phyloP scores from a whole-genome alignment of 768 basidiomycete genomes.

The Amanita thiersii region DNA sequence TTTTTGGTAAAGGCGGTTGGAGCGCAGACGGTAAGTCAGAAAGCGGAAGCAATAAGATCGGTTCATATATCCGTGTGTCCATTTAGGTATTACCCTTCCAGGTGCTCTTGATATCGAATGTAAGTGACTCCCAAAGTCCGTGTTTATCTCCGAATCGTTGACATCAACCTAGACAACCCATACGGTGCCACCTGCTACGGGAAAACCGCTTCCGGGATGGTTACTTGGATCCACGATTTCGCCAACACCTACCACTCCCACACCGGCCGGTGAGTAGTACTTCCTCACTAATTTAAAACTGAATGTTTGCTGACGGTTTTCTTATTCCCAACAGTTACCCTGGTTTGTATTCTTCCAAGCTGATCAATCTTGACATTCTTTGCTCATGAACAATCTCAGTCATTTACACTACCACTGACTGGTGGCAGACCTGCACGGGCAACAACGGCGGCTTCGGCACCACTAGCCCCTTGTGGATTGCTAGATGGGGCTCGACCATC shows the following conservation, averaged over 20 bases:
- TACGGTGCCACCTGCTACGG: constrained; percentile 47
- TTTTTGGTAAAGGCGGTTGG: constrained; percentile 43
- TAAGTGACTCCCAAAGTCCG: constrained; percentile 17
- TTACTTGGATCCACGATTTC: constrained; percentile 56
- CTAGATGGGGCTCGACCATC: constrained; percentile 39
- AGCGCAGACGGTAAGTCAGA: constrained; percentile 29
- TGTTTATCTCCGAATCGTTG: not conserved
- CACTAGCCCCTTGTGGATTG: constrained; percentile 56
- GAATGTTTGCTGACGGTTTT: no score
- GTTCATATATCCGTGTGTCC: not conserved
- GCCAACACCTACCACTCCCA: constrained; percentile 45
- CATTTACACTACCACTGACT: constrained; percentile 57
- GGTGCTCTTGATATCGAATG: constrained; percentile 60
- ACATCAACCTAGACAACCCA: constrained; percentile 35
- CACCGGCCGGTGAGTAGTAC: constrained; percentile 36
- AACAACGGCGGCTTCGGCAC: constrained; percentile 41
- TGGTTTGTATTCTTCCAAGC: constrained; percentile 20
- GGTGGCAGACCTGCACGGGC: constrained; percentile 65
- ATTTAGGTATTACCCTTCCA: constrained; percentile 40
- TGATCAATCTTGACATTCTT: no score
- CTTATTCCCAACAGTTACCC: no score
- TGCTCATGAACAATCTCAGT: constrained; percentile 20
- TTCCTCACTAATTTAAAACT: no score
- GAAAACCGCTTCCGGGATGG: constrained; percentile 44
- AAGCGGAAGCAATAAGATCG: constrained; percentile 11